Evolutionary conservation across 2,329 filamentous ascomycete genomes (phyloP), one percentile per base, ranked within the genome.

Genomic region (Colletotrichum tropicicola): DNA sequence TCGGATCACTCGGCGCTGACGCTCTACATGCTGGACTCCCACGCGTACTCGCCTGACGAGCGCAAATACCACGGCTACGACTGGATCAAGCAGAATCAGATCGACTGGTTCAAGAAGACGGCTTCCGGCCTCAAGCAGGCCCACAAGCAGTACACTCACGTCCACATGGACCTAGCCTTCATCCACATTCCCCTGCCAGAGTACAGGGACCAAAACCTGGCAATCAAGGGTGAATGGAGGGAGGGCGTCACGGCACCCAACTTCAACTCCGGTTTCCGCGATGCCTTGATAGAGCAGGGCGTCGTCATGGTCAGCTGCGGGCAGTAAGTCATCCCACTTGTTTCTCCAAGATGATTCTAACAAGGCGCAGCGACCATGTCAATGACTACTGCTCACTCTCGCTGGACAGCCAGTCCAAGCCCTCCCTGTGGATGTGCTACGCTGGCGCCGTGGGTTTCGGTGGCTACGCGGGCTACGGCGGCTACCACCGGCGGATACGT

Each of bases 141-240:
- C 65, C 94, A 97, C 75, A 86, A 87, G 67, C 89, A 93, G 71
- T 99, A 98, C 78, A 93, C 92, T 0, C 92, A 96, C 73, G 91
- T 94, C 54, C 96, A 98, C 75, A 92, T 99, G 87, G 92, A 99
- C 74, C 88, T 98, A 77, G 93, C 96, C 0, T 99, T 99, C 75
- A 97, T 99, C 68, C 96, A 99, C 75, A 99, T 99, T 59, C 96
- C 96, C 0, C 82, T 99, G 3, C 94, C 96, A 0, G 96, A 99
- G 76, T 98, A 98, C 73, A 84, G 86, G 39, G 85, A 90, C 52
- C 74, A 79, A 1, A 82, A 86, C 3, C 87, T 91, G 32, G 81
- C 81, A 3, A 80, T 83, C 48, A 86, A 91, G 17, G 96, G 96
- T 9, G 83, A 88, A 25, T 96, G 90, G 89, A 89, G 87, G 57